phyloP scores from a whole-genome alignment of 345 rosid species.

The Zanthoxylum bungeanum region DNA sequence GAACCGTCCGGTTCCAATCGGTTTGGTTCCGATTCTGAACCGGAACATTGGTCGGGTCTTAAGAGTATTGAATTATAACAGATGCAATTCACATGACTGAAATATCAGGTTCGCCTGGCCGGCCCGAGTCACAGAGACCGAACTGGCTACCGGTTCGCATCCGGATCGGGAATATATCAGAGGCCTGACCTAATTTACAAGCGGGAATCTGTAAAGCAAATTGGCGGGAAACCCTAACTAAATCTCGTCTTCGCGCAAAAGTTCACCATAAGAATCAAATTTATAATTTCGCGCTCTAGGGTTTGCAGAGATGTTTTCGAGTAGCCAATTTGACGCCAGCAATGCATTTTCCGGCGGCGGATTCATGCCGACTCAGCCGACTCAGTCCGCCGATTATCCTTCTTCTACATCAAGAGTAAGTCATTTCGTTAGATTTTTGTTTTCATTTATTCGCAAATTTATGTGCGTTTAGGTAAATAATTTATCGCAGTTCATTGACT shows the following conservation, averaged over 20 bases:
- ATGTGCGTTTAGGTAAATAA: neutral
- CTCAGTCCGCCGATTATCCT: conserved; percentile 48
- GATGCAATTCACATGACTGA: neutral
- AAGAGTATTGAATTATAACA: neutral
- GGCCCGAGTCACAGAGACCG: neutral
- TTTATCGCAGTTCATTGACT: too few species aligned
- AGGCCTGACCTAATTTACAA: neutral
- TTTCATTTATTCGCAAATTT: too few species aligned
- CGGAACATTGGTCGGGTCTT: too few species aligned
- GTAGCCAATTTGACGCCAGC: conserved; percentile 62
- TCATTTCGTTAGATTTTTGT: neutral
- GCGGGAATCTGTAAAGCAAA: conserved; percentile 22
- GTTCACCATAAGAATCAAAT: neutral
- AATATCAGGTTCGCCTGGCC: neutral
- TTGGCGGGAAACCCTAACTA: conserved; percentile 31
- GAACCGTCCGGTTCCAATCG: too few species aligned
- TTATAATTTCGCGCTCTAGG: neutral
- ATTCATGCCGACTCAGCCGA: conserved; percentile 62
- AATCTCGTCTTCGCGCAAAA: neutral
- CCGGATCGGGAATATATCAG: too few species aligned
- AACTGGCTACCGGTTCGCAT: neutral
- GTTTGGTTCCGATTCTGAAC: too few species aligned
- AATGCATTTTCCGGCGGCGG: conserved; percentile 58
- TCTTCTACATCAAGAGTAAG: conserved; percentile 56
- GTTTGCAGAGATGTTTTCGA: conserved; percentile 52